These are phyloP conservation scores for Linum usitatissimum DNA, from an alignment of 345 rosid genomes.

Conservation along the genomic window DNA sequence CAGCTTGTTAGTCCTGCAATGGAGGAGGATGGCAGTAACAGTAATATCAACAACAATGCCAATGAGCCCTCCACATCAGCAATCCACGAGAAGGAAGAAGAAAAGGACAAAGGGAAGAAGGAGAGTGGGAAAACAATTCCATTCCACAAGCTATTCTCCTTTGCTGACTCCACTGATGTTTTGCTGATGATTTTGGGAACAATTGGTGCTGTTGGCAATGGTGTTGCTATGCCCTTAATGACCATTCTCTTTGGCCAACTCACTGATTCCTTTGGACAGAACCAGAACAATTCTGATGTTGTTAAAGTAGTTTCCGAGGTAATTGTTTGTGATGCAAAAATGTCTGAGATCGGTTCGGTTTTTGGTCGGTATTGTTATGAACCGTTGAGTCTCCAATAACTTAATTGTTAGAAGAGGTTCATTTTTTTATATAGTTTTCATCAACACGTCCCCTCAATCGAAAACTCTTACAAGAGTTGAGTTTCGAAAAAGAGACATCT, in stretches of 20 bases:
- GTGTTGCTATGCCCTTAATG: conserved; percentile 64
- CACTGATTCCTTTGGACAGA: conserved; percentile 50
- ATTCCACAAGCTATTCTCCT: conserved; percentile 59
- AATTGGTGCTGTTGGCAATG: conserved; percentile 61
- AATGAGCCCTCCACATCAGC: conserved; percentile 38
- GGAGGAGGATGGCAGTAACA: conserved; percentile 9
- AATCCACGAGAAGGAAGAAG: conserved; percentile 23
- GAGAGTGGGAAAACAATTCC: conserved; percentile 50
- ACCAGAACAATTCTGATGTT: conserved; percentile 32
- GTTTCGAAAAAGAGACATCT: too few relatives aligned
- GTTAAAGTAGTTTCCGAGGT: conserved; percentile 49
- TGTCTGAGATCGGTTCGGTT: not conserved
- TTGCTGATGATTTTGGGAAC: conserved; percentile 61
- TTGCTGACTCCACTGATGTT: conserved; percentile 55
- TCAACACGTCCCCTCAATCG: too few relatives aligned
- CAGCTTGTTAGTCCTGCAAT: conserved; percentile 12
- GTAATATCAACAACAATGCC: conserved; percentile 1
- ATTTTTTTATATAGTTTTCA: too few relatives aligned
- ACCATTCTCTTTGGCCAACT: conserved; percentile 64
- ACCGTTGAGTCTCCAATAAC: not conserved
- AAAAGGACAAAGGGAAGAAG: conserved; percentile 18
- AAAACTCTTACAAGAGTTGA: too few relatives aligned
- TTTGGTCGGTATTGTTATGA: not conserved
- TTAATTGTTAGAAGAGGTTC: too few relatives aligned
- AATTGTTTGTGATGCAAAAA: not conserved